Evolutionary conservation across 768 basidiomycete genomes (phyloP).

Genomic region (Leccinum truebloodii): DNA sequence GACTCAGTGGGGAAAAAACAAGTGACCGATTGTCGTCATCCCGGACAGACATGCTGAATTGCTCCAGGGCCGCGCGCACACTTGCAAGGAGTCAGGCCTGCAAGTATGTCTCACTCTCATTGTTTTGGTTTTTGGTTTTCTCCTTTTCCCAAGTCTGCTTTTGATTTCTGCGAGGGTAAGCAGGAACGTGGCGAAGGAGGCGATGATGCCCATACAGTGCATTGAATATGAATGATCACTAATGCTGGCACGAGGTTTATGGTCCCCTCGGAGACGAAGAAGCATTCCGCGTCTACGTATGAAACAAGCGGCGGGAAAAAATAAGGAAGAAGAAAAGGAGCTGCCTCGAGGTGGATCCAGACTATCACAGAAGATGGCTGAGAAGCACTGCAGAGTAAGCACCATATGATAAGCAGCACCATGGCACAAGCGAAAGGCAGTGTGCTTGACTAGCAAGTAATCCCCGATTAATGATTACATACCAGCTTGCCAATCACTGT

Average conservation of each 20-base stretch:
- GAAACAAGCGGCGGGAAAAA: neutral
- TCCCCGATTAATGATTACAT: neutral
- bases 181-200: neutral
- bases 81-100: neutral
- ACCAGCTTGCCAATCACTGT: neutral
- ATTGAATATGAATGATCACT: neutral
- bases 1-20: neutral
- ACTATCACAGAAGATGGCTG: neutral
- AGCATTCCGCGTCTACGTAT: neutral
- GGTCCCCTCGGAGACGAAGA: neutral
- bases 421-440: neutral
- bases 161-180: neutral
- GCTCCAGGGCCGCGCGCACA: neutral
- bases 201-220: neutral
- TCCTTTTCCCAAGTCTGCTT: neutral
- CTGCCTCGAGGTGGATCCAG: neutral
- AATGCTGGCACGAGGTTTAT: neutral
- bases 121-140: neutral
- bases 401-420: neutral
- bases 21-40: neutral
- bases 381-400: neutral
- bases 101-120: too few relatives aligned
- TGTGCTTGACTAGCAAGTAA: neutral
- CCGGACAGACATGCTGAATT: neutral
- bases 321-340: neutral